These are phyloP conservation scores for Podaxis sp. DNA, from an alignment of 768 basidiomycete species.

Conservation along the genomic window DNA sequence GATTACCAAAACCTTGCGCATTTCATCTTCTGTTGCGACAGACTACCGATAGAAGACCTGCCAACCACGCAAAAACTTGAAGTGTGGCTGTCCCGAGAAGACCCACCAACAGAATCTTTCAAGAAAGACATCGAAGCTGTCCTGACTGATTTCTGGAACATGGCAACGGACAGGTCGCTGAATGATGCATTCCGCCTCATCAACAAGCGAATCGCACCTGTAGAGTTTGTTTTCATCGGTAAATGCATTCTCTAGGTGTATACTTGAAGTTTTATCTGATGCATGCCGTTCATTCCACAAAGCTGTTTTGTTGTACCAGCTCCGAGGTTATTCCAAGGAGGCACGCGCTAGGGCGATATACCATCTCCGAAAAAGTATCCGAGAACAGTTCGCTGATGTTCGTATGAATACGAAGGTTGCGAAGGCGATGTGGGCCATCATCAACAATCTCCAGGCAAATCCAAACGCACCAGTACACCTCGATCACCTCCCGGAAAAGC, in stretches of 20 bases:
- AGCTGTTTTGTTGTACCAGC: slow-evolving; percentile 66
- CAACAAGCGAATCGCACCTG: slow-evolving; percentile 61
- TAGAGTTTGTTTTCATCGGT: slow-evolving; percentile 84
- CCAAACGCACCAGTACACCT: slow-evolving; percentile 26
- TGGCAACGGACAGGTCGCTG: slow-evolving; percentile 38
- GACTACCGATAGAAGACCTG: slow-evolving; percentile 41
- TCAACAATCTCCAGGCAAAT: slow-evolving; percentile 35
- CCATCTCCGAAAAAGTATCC: slow-evolving; percentile 51
- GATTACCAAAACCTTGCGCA: slow-evolving; percentile 74
- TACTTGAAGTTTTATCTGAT: neutral
- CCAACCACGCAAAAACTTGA: slow-evolving; percentile 57
- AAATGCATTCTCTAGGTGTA: slow-evolving; percentile 15
- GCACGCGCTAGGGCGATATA: slow-evolving; percentile 53
- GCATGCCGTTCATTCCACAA: neutral
- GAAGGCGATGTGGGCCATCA: slow-evolving; percentile 53
- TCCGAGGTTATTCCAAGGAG: slow-evolving; percentile 38
- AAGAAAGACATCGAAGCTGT: slow-evolving; percentile 48
- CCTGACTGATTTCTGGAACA: slow-evolving; percentile 48
- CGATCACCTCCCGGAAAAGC: slow-evolving; percentile 9
- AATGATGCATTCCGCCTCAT: slow-evolving; percentile 49
- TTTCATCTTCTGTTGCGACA: slow-evolving; percentile 63
- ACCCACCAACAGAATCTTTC: slow-evolving; percentile 43
- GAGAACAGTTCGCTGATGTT: slow-evolving; percentile 56
- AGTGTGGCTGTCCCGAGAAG: slow-evolving; percentile 41
- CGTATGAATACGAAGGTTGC: slow-evolving; percentile 56